Evolutionary conservation across 192 early-diverging fungal species (phyloP).

Genomic region (Umbelopsis sp.): DNA sequence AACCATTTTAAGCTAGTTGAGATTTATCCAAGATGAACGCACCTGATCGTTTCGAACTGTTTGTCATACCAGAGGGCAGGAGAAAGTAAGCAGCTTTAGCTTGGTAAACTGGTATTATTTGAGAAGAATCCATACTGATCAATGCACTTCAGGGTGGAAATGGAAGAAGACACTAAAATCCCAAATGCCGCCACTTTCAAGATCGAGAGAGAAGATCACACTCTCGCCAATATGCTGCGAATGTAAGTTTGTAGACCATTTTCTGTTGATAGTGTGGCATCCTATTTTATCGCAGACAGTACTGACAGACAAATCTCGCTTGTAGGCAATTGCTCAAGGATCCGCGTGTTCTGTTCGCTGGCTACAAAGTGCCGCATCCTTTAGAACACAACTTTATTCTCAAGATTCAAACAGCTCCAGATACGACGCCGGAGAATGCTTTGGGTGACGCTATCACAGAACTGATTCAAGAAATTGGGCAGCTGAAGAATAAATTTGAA

Average conservation of each 20-base stretch:
- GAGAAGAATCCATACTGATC: not conserved
- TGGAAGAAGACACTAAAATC: constrained; percentile 87
- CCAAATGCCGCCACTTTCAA: constrained; percentile 92
- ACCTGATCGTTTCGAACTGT: constrained; percentile 83
- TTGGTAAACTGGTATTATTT: not conserved
- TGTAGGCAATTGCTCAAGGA: constrained; percentile 85
- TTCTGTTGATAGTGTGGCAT: not conserved
- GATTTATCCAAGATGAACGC: constrained; percentile 66
- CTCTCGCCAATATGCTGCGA: constrained; percentile 92
- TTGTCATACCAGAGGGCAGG: constrained; percentile 75
- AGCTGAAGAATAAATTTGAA: constrained; percentile 85
- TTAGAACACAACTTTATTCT: constrained; percentile 90
- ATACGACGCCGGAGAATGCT: constrained; percentile 84
- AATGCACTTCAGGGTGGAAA: constrained; percentile 62
- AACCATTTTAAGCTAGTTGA: too few relatives aligned
- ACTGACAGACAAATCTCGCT: not conserved
- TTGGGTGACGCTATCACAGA: constrained; percentile 77
- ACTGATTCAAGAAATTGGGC: constrained; percentile 75
- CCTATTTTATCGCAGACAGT: too few relatives aligned
- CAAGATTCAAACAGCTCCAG: constrained; percentile 89
- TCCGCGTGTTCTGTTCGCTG: constrained; percentile 92
- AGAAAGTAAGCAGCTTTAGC: constrained; percentile 57
- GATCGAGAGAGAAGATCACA: constrained; percentile 96
- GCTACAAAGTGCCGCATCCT: constrained; percentile 96
- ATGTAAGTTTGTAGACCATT: constrained; percentile 57